phyloP scores from a whole-genome alignment of 2,329 filamentous ascomycete genomes.

The Ophiostoma novo-ulmi region DNA sequence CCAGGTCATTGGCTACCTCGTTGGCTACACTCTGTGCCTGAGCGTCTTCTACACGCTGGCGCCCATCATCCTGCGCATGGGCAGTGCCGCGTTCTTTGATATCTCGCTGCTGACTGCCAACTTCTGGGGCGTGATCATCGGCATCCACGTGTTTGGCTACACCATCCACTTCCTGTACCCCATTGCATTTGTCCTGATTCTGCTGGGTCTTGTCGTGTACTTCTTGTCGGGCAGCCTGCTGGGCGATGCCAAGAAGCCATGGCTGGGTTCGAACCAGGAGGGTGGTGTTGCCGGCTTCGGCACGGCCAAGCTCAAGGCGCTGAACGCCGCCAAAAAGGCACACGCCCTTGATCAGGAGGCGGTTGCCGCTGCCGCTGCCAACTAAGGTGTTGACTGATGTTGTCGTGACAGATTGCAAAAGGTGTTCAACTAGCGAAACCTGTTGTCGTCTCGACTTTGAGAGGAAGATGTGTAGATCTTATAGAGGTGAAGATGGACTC shows the following conservation, averaged over 20 bases:
- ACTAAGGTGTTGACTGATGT: background rate
- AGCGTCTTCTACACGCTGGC: conserved; percentile 82
- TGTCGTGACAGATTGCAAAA: background rate
- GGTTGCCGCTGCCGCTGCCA: conserved; percentile 12
- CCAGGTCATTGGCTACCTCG: conserved; percentile 70
- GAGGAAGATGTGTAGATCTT: background rate
- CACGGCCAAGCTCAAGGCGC: conserved; percentile 74
- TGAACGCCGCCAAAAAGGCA: conserved; percentile 50
- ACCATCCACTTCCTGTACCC: conserved; percentile 86
- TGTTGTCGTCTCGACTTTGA: background rate
- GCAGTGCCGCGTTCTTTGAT: conserved; percentile 91
- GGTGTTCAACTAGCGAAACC: background rate
- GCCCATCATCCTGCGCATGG: conserved; percentile 83
- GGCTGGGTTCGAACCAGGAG: conserved; percentile 85
- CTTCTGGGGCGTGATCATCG: conserved; percentile 96
- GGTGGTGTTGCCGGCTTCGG: conserved; percentile 72
- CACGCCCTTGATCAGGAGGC: conserved; percentile 29
- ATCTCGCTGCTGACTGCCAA: conserved; percentile 89
- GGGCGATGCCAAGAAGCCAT: conserved; percentile 89
- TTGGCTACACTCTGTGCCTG: conserved; percentile 83
- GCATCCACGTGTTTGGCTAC: conserved; percentile 76
- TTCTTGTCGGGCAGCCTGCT: conserved; percentile 77
- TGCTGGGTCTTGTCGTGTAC: conserved; percentile 79
- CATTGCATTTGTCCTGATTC: conserved; percentile 88
- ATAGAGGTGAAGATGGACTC: background rate